These are phyloP conservation scores for Diutina sp. DNA, from an alignment of 1,139 yeast species.

Conservation along the genomic window DNA sequence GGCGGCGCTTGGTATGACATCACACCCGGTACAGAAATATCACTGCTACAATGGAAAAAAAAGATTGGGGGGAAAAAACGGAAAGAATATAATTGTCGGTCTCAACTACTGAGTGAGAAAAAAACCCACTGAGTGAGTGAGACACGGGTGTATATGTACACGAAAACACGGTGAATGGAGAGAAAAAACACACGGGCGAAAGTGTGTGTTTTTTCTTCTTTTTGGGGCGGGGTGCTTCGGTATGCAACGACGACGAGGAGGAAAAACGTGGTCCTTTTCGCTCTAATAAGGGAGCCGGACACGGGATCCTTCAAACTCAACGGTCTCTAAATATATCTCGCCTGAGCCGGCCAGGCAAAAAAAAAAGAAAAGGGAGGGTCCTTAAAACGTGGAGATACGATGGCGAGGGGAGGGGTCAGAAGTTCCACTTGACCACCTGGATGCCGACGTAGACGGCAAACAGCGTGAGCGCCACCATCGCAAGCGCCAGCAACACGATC, in stretches of 20 bases:
- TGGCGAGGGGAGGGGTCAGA: neutral
- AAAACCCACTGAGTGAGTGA: too few relatives aligned
- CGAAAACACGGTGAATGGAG: neutral
- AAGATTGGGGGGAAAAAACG: neutral
- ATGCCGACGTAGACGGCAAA: neutral
- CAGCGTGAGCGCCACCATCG: neutral
- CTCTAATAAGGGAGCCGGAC: too few relatives aligned
- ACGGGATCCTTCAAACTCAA: too few relatives aligned
- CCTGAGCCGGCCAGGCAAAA: neutral
- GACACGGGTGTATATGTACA: neutral
- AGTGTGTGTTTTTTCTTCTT: too few relatives aligned
- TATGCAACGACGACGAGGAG: neutral
- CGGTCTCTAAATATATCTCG: neutral
- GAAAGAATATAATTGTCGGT: neutral
- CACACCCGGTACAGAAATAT: neutral
- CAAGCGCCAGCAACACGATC: neutral
- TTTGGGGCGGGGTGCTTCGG: neutral
- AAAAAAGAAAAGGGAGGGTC: neutral
- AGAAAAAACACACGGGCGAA: too few relatives aligned
- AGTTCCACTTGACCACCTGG: constrained; percentile 1
- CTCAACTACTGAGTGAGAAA: too few relatives aligned
- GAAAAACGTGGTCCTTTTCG: neutral
- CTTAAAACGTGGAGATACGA: too few relatives aligned
- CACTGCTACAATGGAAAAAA: neutral
- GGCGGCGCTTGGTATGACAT: neutral